Base-by-base conservation (phyloP, 1,284 basidiomycete genomes). In the Boletellus deceptivus region DNA sequence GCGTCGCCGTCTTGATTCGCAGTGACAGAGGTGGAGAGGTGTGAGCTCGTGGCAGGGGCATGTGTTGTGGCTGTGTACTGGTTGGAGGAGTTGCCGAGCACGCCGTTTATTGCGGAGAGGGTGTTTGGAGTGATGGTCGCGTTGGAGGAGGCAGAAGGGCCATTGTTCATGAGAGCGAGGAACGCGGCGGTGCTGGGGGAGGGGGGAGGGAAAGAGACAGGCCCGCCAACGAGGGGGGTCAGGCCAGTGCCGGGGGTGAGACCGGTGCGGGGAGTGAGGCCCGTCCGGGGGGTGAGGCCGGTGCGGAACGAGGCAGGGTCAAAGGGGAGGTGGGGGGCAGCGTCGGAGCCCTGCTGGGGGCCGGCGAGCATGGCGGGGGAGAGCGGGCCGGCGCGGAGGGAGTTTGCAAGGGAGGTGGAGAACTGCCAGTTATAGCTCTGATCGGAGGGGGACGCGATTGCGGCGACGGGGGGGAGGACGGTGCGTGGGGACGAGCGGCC, bases 291-390 rank as follows among this genome's bases (percentile, higher is more conserved):
- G 0, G 86, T 89, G 60, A 94, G 86, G 36, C 93, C 92, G 1
- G 89, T 89, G 39, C 89, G 84, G 66, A 93, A 91, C 9, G 83
- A 80, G 59, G 82, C 69, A 38, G 86, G 82, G 64, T 95, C 92
- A 65, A 92, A 95, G 33, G 74, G 72, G 4, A 78, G 61, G 57
- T 77, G 74, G 33, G 71, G 53, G 6, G 61, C 63, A 4, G 64
- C 29, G 53, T 64, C 66, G 49, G 70, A 61, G 45, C 53, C 63
- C 55, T 59, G 68, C 65, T 88, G 83, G 2, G 94, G 94, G 14
- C 91, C 94, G 31, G 91, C 86, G 52, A 98, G 86, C 91, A 98
- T 96, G 53, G 95, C 94, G 35, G 95, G 94, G 7, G 89, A 93
- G 36, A 98, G 83, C 1, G 94, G 95, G 6, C 95, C 95, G 0